Conservation (phyloP, 768 basidiomycete genomes). For the Leucosporidium creatinivorum region DNA sequence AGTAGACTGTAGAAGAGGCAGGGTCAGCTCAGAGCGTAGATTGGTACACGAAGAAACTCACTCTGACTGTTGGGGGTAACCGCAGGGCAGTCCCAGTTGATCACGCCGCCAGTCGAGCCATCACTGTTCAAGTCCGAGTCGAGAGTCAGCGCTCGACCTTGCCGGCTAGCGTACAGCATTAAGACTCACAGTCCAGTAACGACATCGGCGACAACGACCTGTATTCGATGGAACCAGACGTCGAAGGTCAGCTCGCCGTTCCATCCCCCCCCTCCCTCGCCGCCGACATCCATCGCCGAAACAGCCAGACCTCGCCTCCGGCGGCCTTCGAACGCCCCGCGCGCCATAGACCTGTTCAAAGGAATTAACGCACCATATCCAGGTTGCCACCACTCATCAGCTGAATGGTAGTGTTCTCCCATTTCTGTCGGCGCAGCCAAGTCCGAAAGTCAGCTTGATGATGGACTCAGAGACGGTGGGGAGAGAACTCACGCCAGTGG, state of each 20-base stretch:
- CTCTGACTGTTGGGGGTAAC: background rate
- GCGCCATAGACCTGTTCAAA: no score
- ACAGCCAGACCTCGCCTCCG: background rate
- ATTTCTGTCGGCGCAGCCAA: constrained; percentile 11
- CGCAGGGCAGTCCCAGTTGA: background rate
- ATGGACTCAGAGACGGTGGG: background rate
- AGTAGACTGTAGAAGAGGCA: background rate
- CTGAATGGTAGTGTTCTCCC: constrained; percentile 13
- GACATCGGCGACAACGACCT: background rate
- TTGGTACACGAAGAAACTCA: background rate
- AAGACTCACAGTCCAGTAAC: background rate
- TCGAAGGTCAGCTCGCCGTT: background rate
- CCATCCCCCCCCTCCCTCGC: background rate
- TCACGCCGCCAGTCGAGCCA: background rate
- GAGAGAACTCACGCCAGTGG: background rate
- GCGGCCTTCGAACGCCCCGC: no score
- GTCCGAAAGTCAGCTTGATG: background rate
- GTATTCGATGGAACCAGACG: background rate
- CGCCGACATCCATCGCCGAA: background rate
- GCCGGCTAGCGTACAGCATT: background rate
- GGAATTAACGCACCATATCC: background rate
- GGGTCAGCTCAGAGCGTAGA: background rate
- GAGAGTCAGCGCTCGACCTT: background rate
- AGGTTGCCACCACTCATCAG: constrained; percentile 1
- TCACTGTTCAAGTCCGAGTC: background rate